Evolutionary conservation across 2,329 filamentous ascomycete species (phyloP).

Genomic region (Diaporthe ilicicola): DNA sequence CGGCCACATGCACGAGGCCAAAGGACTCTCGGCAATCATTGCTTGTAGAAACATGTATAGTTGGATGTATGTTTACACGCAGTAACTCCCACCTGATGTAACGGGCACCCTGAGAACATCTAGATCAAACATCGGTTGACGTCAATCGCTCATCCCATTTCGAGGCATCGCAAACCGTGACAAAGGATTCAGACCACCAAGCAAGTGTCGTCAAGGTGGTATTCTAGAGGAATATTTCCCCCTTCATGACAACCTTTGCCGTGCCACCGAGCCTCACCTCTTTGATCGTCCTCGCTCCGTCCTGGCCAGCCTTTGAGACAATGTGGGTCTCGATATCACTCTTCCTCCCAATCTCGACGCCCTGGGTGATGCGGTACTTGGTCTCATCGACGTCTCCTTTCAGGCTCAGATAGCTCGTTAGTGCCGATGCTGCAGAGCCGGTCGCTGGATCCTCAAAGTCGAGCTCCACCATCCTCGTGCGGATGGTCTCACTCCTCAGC

Average conservation of each 20-base stretch:
- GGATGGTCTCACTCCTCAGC: slow-evolving; percentile 41
- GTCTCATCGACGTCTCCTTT: slow-evolving; percentile 44
- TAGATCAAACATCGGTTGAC: too few species aligned
- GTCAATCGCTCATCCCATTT: not conserved
- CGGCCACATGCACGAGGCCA: not conserved
- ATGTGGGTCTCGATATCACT: slow-evolving; percentile 61
- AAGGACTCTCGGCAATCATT: not conserved
- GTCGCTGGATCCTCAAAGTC: slow-evolving; percentile 67
- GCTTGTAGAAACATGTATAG: not conserved
- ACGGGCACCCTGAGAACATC: not conserved
- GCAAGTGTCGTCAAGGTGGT: not conserved
- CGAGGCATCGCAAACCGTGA: not conserved
- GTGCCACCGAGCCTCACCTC: slow-evolving; percentile 42
- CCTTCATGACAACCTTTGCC: slow-evolving; percentile 43
- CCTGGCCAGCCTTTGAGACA: slow-evolving; percentile 19
- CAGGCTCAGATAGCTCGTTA: slow-evolving; percentile 63
- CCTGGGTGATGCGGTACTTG: slow-evolving; percentile 67
- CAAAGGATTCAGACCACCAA: not conserved
- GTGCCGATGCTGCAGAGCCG: slow-evolving; percentile 67
- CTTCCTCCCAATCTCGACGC: slow-evolving; percentile 72
- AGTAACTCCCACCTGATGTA: not conserved
- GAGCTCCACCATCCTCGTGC: slow-evolving; percentile 68
- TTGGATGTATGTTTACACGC: not conserved
- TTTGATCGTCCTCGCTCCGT: slow-evolving; percentile 34
- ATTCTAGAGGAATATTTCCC: slow-evolving; percentile 36